Base-by-base conservation (phyloP, 1,139 yeast genomes). In the Pichia cactophila region DNA sequence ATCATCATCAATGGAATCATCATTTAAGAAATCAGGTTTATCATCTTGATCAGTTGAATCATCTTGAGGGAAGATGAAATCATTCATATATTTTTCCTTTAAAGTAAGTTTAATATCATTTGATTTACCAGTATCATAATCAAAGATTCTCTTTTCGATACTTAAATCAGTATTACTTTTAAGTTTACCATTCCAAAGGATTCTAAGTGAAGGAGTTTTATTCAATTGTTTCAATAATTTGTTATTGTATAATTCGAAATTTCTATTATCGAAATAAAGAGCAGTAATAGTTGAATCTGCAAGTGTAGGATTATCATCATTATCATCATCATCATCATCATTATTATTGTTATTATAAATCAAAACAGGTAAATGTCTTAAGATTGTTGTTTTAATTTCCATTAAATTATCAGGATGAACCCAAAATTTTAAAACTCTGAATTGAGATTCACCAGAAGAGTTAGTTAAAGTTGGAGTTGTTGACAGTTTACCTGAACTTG, bases 351-450 rank as follows among this genome's bases (percentile, higher is more conserved):
- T 68, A 55, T 80, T 80, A 66, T 88, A 92, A 45, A 92, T 86
- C 55, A 92, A 75, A 5, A 90, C 95, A 0, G 98, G 98, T 58
- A 92, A 77, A 61, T 89, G 96, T 66, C 97, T 84, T 63, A 92
- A 77, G 56, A 92, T 87, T 56, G 89, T 82, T 26, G 97, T 88
- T 70, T 92, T 92, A 51, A 89, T 96, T 69, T 92, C 97, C 96
- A 90, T 90, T 64, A 90, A 73, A 65, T 92, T 89, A 61, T 92
- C 98, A 16, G 92, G 92, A 64, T 92, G 97, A 46, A 92, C 77
- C 98, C 98, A 92, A 68, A 90, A 90, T 69, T 88, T 88, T 69
- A 84, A 83, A 28, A 88, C 82, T 60, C 86, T 87, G 66, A 73
- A 86, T 45, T 60, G 61, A 10, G 82, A 83, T 39, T 77, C 74